Percentiles rank a stretch among this genome's conserved stretches.
These are phyloP conservation scores for Starmerella kuoi DNA, from an alignment of 805 yeast species.

Conservation along the genomic window DNA sequence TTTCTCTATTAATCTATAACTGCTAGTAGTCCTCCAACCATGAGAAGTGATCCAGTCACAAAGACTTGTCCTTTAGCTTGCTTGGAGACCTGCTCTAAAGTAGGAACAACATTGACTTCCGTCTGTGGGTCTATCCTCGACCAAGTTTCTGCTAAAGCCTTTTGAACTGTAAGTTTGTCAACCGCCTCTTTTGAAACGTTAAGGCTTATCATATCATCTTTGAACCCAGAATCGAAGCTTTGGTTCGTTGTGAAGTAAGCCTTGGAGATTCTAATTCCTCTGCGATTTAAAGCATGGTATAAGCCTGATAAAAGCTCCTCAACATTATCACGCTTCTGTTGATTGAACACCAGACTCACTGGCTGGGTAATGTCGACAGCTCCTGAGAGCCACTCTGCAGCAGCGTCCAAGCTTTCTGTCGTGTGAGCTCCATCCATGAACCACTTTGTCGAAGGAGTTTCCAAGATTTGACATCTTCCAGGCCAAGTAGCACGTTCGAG, in stretches of 20 bases:
- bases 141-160: slow-evolving; percentile 63
- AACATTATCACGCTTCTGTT: slow-evolving; percentile 78
- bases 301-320: slow-evolving; percentile 41
- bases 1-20: slow-evolving; percentile 45
- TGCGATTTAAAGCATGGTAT: slow-evolving; percentile 24
- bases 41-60: slow-evolving; percentile 86
- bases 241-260: slow-evolving; percentile 78
- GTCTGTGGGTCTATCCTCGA: slow-evolving; percentile 33
- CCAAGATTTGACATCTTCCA: slow-evolving; percentile 80
- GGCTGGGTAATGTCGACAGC: slow-evolving; percentile 22
- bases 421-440: slow-evolving; percentile 95
- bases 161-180: slow-evolving; percentile 71
- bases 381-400: slow-evolving; percentile 62
- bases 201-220: slow-evolving; percentile 66
- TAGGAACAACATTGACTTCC: slow-evolving; percentile 44
- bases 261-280: slow-evolving; percentile 25
- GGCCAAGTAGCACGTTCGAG: slow-evolving; percentile 49
- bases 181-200: slow-evolving; percentile 71
- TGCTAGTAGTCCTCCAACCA: slow-evolving; percentile 87
- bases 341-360: slow-evolving; percentile 68
- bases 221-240: slow-evolving; percentile 80
- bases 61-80: slow-evolving; percentile 48
- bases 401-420: slow-evolving; percentile 69
- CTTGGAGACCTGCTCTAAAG: slow-evolving; percentile 61
- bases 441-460: slow-evolving; percentile 48